Conservation (phyloP, 1,284 basidiomycete genomes). For the Rugosomyces carneus region DNA sequence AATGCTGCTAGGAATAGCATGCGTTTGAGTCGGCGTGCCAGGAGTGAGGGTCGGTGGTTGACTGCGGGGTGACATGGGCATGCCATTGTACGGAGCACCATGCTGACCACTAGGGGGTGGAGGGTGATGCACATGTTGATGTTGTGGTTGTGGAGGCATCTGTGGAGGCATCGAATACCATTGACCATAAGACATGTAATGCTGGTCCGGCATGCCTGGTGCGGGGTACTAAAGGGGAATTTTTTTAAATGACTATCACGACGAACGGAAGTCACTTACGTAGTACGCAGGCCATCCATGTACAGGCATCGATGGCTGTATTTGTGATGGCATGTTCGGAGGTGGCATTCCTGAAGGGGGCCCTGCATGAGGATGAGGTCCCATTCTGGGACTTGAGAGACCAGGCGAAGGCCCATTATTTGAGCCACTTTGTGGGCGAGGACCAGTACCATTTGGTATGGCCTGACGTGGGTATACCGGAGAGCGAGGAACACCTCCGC, state of each 20-base stretch:
- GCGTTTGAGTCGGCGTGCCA: constrained; percentile 58
- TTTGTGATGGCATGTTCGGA: constrained; percentile 35
- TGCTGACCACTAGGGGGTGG: constrained; percentile 35
- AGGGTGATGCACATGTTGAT: constrained; percentile 28
- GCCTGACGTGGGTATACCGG: constrained; percentile 54
- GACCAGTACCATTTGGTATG: constrained; percentile 54
- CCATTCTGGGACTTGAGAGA: constrained; percentile 61
- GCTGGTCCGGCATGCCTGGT: constrained; percentile 21
- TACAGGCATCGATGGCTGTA: constrained; percentile 27
- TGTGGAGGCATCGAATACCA: constrained; percentile 26
- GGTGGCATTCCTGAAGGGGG: constrained; percentile 41
- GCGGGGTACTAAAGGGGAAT: constrained; percentile 14
- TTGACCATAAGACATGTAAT: constrained; percentile 21
- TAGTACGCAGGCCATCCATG: constrained; percentile 33
- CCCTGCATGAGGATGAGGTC: constrained; percentile 46
- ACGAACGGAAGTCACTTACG: constrained; percentile 31
- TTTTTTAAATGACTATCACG: too few relatives aligned
- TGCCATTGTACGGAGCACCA: constrained; percentile 29
- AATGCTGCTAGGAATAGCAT: constrained; percentile 41
- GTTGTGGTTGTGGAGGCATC: constrained; percentile 30
- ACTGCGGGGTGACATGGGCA: constrained; percentile 61
- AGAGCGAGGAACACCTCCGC: constrained; percentile 50
- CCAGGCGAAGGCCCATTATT: constrained; percentile 44
- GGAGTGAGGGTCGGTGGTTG: constrained; percentile 52
- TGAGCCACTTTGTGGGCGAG: constrained; percentile 49